Evolutionary conservation across 1,284 basidiomycete genomes (phyloP), one percentile per base, ranked within the genome.

Genomic region (Cutaneotrichosporon mucoides): DNA sequence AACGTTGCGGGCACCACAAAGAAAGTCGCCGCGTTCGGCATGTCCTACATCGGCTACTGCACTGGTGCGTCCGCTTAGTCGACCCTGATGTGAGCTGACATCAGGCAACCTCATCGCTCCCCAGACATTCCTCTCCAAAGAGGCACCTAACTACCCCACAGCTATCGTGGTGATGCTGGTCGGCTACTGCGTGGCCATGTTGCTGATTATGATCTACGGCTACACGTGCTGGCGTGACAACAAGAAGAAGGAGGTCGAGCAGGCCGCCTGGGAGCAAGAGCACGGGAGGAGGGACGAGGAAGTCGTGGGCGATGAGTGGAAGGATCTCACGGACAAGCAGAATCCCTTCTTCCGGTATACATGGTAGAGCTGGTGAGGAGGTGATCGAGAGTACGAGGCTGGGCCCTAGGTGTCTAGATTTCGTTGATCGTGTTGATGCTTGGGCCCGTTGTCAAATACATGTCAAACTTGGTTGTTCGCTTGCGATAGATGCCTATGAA

Each of bases 1-100:
- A 73, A 71, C 45, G 59, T 63, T 5, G 72, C 60, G 2, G 71
- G 72, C 2, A 63, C 61, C 12, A 68, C 66, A 34, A 74, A 74
- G 63, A 73, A 72, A 55, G 56, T 63, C 6, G 64, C 57, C 3
- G 63, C 63, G 1, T 70, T 62, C 38, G 65, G 63, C 35, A 65
- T 70, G 37, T 57, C 67, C 10, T 73, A 73, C 59, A 60, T 68
- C 8, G 57, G 66, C 8, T 70, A 68, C 53, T 58, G 58, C 43
- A 58, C 37, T 11, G 49, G 44, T 10, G 24, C n/a, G 8, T 16
- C 10, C 11, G 8, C 44, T 24, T 24, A 24, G 24, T 24, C 13
- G 15, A 16, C 7, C 15, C 24, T 24, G 5, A n/a, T 9, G 24
- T 24, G 24, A 24, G 44, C 8, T 16, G n/a, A 10, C 24, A 15